A percentile compares a stretch with the other conserved stretches of the same genome.
phyloP scores from a whole-genome alignment of 495 filamentous ascomycete genomes.

The Aspergillus coremiiformis region DNA sequence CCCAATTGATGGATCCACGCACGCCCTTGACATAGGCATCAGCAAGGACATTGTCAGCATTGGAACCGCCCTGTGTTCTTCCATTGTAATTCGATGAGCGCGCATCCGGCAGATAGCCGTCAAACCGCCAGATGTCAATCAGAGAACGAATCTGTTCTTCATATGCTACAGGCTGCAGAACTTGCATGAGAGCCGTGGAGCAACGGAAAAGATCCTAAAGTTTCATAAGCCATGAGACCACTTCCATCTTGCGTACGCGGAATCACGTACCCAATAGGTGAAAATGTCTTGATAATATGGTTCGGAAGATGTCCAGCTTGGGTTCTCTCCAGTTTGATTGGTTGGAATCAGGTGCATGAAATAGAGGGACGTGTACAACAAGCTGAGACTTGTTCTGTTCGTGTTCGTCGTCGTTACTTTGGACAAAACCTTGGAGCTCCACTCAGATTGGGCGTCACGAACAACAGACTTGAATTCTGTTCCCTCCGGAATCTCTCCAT shows the following conservation, averaged over 20 bases:
- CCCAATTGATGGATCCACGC: constrained; percentile 57
- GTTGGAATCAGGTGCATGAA: constrained; percentile 65
- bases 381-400: constrained; percentile 45
- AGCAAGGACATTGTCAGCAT: constrained; percentile 66
- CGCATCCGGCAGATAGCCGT: constrained; percentile 58
- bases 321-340: constrained; percentile 67
- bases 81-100: constrained; percentile 69
- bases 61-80: constrained; percentile 63
- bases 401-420: constrained; percentile 54
- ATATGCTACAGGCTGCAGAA: constrained; percentile 56
- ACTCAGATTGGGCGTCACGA: constrained; percentile 40
- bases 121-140: constrained; percentile 63
- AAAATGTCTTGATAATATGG: constrained; percentile 50
- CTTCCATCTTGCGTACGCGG: background rate
- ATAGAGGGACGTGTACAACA: constrained; percentile 62
- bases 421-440: constrained; percentile 56
- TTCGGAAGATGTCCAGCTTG: constrained; percentile 55
- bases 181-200: constrained; percentile 54
- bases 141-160: constrained; percentile 60
- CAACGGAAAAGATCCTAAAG: constrained; percentile 56
- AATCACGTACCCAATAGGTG: constrained; percentile 42
- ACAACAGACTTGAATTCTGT: constrained; percentile 44
- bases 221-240: background rate
- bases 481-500: constrained; percentile 49
- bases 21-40: constrained; percentile 72